These are phyloP conservation scores for Penicillium verhagenii DNA, from an alignment of 495 filamentous ascomycete species.

Conservation along the genomic window DNA sequence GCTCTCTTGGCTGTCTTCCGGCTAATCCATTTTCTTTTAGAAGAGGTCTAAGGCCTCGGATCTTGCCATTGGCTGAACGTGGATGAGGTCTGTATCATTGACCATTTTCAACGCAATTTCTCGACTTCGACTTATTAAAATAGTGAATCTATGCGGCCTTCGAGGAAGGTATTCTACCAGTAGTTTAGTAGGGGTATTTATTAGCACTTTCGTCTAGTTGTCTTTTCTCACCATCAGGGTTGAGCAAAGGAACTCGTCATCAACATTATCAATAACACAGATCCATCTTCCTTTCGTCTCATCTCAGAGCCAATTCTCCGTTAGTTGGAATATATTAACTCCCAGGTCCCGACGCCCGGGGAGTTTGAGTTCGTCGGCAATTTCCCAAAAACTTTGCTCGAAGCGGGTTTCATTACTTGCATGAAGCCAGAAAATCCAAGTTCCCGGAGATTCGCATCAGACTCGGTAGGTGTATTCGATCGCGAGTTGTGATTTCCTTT, in stretches of 20 bases:
- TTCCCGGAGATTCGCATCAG: conserved; percentile 32
- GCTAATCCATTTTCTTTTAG: background rate
- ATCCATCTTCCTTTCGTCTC: conserved; percentile 2
- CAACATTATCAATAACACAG: conserved; percentile 2
- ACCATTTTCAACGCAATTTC: conserved; percentile 5
- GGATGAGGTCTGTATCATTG: conserved; percentile 19
- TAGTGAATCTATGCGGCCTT: background rate
- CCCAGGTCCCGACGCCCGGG: conserved; percentile 34
- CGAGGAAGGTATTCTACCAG: background rate
- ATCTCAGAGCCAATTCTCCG: conserved; percentile 35
- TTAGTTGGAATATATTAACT: conserved; percentile 38
- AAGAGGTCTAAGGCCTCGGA: background rate
- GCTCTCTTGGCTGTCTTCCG: background rate
- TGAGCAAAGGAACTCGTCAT: background rate
- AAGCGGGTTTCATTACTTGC: conserved; percentile 37
- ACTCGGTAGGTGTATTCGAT: conserved; percentile 38
- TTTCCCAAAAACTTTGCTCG: conserved; percentile 35
- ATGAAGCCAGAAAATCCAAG: conserved; percentile 52
- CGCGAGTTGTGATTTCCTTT: conserved; percentile 38
- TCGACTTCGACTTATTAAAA: background rate
- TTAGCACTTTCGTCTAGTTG: background rate
- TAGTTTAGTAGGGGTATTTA: background rate
- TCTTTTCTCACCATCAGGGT: background rate
- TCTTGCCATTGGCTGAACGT: background rate
- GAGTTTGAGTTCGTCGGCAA: conserved; percentile 37